These are phyloP conservation scores for Mortierella sp. DNA, from an alignment of 371 early-diverging fungal genomes.

Conservation along the genomic window DNA sequence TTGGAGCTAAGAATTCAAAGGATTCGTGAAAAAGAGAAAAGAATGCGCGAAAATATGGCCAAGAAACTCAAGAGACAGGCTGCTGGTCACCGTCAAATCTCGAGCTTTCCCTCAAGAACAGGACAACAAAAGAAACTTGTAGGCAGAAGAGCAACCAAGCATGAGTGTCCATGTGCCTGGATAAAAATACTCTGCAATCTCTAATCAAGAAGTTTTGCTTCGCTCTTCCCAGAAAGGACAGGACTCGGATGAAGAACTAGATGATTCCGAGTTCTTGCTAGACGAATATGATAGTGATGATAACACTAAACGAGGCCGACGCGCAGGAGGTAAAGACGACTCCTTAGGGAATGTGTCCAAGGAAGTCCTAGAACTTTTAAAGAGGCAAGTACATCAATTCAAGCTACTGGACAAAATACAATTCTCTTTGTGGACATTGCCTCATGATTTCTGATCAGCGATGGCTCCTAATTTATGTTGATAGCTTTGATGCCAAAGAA, in stretches of 20 bases:
- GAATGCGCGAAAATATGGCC: constrained; percentile 30
- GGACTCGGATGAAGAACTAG: constrained; percentile 31
- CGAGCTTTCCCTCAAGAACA: not conserved
- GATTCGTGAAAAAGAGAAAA: constrained; percentile 41
- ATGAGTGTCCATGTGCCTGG: too few relatives aligned
- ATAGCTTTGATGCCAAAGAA: constrained; percentile 33
- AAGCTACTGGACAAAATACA: not conserved
- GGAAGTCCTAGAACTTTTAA: constrained; percentile 64
- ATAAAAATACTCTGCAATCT: too few relatives aligned
- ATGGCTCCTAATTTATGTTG: not conserved
- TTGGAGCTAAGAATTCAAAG: constrained; percentile 36
- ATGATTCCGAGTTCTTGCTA: constrained; percentile 67
- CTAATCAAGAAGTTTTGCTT: not conserved
- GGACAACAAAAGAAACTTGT: not conserved
- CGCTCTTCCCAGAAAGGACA: constrained; percentile 34
- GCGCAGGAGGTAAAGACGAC: not conserved
- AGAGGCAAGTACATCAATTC: constrained; percentile 53
- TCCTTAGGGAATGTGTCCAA: constrained; percentile 56
- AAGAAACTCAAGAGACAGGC: constrained; percentile 35
- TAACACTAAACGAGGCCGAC: constrained; percentile 32
- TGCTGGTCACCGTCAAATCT: constrained; percentile 1
- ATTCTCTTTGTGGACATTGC: too few relatives aligned
- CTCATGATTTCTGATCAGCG: constrained; percentile 7
- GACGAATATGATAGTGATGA: constrained; percentile 76
- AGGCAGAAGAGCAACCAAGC: too few relatives aligned